A percentile compares a stretch with the other conserved stretches of the same genome.
Evolutionary conservation across 768 basidiomycete genomes (phyloP).

Genomic region (Thelephora aurantiotincta): DNA sequence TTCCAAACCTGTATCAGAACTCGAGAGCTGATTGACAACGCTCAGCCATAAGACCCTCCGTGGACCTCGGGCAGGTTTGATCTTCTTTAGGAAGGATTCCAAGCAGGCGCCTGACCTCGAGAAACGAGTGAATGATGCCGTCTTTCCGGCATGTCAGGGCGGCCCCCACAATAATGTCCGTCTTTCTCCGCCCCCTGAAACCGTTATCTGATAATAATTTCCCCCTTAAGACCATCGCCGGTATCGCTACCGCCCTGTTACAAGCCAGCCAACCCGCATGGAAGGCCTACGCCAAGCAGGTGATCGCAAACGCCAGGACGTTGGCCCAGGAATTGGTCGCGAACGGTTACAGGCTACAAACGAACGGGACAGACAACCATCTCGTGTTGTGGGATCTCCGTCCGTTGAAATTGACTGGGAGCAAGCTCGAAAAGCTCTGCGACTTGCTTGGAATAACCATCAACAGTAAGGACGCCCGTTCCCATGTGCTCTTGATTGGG

Average conservation of each 20-base stretch:
- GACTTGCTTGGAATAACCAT: conserved; percentile 94
- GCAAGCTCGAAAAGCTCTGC: conserved; percentile 97
- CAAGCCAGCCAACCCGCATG: conserved; percentile 85
- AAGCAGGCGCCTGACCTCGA: conserved; percentile 76
- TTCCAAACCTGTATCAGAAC: too few species aligned
- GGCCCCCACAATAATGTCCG: conserved; percentile 96
- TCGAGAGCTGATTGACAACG: too few species aligned
- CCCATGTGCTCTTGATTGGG: not conserved
- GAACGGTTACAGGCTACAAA: conserved; percentile 93
- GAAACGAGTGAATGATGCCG: conserved; percentile 94
- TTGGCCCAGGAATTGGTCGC: conserved; percentile 58
- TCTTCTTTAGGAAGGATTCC: conserved; percentile 95
- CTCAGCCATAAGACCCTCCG: conserved; percentile 93
- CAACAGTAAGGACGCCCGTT: conserved; percentile 49
- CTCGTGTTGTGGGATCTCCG: conserved; percentile 96
- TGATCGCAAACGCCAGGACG: conserved; percentile 75
- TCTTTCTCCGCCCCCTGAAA: conserved; percentile 3
- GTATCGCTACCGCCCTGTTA: conserved; percentile 81
- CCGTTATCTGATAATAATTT: not conserved
- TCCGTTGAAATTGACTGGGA: conserved; percentile 90
- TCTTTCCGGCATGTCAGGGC: conserved; percentile 99
- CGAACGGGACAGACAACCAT: conserved; percentile 94
- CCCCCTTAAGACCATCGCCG: conserved; percentile 69
- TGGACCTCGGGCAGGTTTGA: conserved; percentile 92
- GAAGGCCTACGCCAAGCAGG: conserved; percentile 88